A percentile compares a stretch with the other conserved stretches of the same genome.
Conservation (phyloP, 164 flowering plant species). For the Tetrastigma voinierianum region DNA sequence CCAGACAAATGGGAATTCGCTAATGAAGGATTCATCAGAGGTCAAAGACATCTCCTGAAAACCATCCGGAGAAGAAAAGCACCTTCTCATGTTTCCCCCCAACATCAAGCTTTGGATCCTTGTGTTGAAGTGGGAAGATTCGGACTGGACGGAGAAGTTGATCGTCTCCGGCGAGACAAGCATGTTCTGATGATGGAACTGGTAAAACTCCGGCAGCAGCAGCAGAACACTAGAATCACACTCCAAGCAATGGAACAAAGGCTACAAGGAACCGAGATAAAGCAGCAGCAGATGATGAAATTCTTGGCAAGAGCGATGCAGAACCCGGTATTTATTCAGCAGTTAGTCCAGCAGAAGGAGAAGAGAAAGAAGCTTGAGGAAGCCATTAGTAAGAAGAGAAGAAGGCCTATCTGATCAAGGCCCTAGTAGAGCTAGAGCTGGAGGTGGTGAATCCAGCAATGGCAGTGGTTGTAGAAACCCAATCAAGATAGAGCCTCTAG, state of each 20-base stretch:
- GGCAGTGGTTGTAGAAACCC: constrained; percentile 1
- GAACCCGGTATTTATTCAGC: constrained; percentile 53
- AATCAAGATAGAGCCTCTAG: constrained; percentile 39
- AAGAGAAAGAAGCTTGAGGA: constrained; percentile 54
- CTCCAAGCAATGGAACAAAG: constrained; percentile 56
- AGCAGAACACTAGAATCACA: constrained; percentile 42
- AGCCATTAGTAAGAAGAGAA: constrained; percentile 41
- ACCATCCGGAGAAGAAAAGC: constrained; percentile 48
- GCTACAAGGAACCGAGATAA: constrained; percentile 49
- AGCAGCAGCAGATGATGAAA: constrained; percentile 66
- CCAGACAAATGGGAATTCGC: constrained; percentile 78
- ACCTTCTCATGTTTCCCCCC: constrained; percentile 15
- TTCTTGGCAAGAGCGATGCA: constrained; percentile 67
- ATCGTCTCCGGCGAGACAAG: constrained; percentile 45
- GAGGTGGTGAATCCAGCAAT: constrained; percentile 19
- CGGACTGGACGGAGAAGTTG: constrained; percentile 47
- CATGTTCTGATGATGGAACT: constrained; percentile 53
- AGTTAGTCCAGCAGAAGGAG: constrained; percentile 48
- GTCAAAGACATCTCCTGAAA: constrained; percentile 57
- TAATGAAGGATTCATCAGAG: constrained; percentile 54
- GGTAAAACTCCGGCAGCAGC: constrained; percentile 60
- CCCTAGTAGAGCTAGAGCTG: constrained; percentile 3
- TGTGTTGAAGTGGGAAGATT: constrained; percentile 50
- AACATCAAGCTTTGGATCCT: constrained; percentile 33
- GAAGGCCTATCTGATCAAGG: constrained; percentile 44